phyloP scores from a whole-genome alignment of 306 rosid species.

The Astragalus membranaceus region DNA sequence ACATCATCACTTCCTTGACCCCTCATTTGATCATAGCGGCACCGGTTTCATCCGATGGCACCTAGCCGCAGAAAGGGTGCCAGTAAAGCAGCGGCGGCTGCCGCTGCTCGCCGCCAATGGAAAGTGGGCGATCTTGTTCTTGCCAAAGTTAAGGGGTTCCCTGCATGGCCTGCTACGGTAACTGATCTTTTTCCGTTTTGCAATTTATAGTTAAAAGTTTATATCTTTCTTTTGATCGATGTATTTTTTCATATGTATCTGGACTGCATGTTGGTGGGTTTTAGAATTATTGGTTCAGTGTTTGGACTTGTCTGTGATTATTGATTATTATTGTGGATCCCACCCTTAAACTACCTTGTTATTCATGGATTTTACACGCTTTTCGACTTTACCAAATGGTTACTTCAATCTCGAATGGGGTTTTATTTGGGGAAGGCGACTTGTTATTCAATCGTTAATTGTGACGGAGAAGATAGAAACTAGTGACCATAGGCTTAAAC shows the following conservation, averaged over 20 bases:
- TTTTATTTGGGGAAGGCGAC: background rate
- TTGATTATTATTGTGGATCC: slow-evolving; percentile 24
- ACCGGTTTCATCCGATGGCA: slow-evolving; percentile 47
- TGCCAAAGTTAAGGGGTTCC: slow-evolving; percentile 91
- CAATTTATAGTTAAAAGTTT: background rate
- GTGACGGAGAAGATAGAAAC: slow-evolving; percentile 1
- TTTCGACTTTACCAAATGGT: background rate
- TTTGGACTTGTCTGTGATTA: background rate
- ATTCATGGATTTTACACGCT: background rate
- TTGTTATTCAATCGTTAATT: background rate
- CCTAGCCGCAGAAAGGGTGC: slow-evolving; percentile 77
- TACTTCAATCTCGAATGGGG: background rate
- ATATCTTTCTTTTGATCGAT: background rate
- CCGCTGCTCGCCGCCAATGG: slow-evolving; percentile 87
- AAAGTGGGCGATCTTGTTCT: slow-evolving; percentile 96
- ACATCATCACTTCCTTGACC: slow-evolving; percentile 19
- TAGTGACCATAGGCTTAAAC: background rate
- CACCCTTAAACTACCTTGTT: background rate
- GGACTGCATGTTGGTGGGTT: slow-evolving; percentile 24
- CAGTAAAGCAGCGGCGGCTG: slow-evolving; percentile 70
- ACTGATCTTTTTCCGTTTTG: background rate
- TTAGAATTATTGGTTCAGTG: slow-evolving; percentile 3
- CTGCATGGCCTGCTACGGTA: slow-evolving; percentile 99
- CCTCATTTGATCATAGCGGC: slow-evolving; percentile 32
- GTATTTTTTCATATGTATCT: background rate